phyloP scores from a whole-genome alignment of 495 filamentous ascomycete species.

The Aspergillus saccharolyticus region DNA sequence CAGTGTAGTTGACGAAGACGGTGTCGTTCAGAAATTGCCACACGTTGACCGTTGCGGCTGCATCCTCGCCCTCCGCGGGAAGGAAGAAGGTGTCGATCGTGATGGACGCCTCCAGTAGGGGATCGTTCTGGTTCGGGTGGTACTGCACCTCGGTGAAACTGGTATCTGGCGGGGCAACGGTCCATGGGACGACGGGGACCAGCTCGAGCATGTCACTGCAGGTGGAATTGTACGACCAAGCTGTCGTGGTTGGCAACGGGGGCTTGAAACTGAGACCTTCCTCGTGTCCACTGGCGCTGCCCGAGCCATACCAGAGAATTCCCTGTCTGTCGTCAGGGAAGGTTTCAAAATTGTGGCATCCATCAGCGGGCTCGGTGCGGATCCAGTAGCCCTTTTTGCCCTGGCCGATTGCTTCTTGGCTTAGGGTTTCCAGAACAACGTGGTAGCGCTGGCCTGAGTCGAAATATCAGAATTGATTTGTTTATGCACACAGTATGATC shows the following conservation, averaged over 20 bases:
- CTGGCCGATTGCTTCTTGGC: conserved; percentile 8
- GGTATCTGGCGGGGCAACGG: not conserved
- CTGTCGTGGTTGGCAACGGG: conserved; percentile 1
- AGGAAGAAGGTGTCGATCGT: not conserved
- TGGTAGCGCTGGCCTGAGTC: conserved; percentile 53
- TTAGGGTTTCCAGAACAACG: conserved; percentile 53
- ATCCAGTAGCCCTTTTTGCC: conserved; percentile 54
- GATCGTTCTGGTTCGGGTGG: not conserved
- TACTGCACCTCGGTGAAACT: not conserved
- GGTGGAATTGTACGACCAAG: not conserved
- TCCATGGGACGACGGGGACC: conserved; percentile 1
- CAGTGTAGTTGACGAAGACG: conserved; percentile 8
- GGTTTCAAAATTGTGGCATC: conserved; percentile 7
- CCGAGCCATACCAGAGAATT: conserved; percentile 10
- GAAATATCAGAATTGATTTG: not conserved
- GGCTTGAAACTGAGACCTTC: not conserved
- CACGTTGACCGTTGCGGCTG: not conserved
- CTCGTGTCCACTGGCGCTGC: too few species aligned
- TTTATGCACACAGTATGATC: not conserved
- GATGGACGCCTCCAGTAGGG: not conserved
- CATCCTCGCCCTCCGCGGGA: not conserved
- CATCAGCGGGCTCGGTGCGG: conserved; percentile 26
- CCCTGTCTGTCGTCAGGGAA: conserved; percentile 8
- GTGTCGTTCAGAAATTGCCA: conserved; percentile 8
- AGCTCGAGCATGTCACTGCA: not conserved